Evolutionary conservation across 2,329 filamentous ascomycete species (phyloP).

Genomic region (Curvularia sp.): DNA sequence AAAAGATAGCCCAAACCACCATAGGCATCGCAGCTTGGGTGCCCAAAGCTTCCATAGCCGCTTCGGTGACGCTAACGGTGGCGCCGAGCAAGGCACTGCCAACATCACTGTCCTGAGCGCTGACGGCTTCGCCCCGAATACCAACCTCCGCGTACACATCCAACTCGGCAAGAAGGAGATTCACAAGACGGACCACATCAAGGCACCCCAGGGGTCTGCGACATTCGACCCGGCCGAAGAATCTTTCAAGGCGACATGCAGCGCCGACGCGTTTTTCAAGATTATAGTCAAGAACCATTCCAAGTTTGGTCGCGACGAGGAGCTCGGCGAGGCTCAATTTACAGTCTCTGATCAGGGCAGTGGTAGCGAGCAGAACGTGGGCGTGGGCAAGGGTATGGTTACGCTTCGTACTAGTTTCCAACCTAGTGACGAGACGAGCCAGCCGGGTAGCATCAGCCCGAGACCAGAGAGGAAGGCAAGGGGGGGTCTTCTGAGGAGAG

Average conservation of each 20-base stretch:
- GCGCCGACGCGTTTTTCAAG: constrained; percentile 85
- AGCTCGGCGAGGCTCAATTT: constrained; percentile 85
- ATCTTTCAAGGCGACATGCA: constrained; percentile 77
- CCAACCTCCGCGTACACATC: constrained; percentile 80
- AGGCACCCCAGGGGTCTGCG: constrained; percentile 67
- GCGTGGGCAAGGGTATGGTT: constrained; percentile 75
- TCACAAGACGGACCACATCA: constrained; percentile 91
- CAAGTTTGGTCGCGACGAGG: constrained; percentile 82
- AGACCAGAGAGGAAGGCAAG: constrained; percentile 30
- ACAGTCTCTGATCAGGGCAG: constrained; percentile 84
- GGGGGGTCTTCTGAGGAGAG: constrained; percentile 57
- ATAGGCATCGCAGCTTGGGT: constrained; percentile 47
- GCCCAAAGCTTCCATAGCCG: constrained; percentile 52
- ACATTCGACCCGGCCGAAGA: constrained; percentile 65
- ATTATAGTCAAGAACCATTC: constrained; percentile 84
- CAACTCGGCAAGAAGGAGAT: constrained; percentile 75
- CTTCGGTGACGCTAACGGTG: constrained; percentile 48
- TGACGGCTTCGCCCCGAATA: constrained; percentile 74
- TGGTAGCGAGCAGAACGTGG: constrained; percentile 73
- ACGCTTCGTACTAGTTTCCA: constrained; percentile 76
- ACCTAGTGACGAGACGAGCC: constrained; percentile 52
- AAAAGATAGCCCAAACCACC: constrained; percentile 35
- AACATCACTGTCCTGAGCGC: constrained; percentile 82
- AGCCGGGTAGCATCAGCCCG: constrained; percentile 45
- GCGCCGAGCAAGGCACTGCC: constrained; percentile 74